These are phyloP conservation scores for Cystobasidiaceae sp. DNA, from an alignment of 1,284 basidiomycete genomes.

Conservation along the genomic window DNA sequence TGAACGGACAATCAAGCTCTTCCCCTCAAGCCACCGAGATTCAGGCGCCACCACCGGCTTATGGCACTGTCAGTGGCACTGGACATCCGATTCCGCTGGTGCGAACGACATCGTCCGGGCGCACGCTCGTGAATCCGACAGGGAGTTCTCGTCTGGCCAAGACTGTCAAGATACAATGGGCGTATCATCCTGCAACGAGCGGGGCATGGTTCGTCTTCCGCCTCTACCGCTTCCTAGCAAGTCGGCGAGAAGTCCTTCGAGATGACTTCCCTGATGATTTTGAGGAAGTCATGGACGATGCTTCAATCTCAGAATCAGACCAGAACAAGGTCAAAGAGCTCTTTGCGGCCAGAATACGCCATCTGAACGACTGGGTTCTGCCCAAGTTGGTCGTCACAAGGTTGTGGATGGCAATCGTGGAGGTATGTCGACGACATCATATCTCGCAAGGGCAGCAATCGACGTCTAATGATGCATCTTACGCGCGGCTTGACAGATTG, in stretches of 20 bases:
- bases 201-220: background rate
- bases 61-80: too few species aligned
- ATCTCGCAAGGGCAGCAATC: too few species aligned
- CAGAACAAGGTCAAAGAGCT: conserved; percentile 22
- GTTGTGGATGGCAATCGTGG: conserved; percentile 13
- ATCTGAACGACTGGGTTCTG: conserved; percentile 24
- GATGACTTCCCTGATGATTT: conserved; percentile 17
- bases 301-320: background rate
- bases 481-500: background rate
- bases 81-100: background rate
- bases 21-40: background rate
- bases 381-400: conserved; percentile 6
- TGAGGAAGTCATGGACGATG: conserved; percentile 3
- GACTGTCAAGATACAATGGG: conserved; percentile 17
- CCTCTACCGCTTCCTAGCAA: conserved; percentile 7
- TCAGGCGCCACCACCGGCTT: background rate
- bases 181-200: conserved; percentile 17
- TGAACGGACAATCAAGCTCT: too few species aligned
- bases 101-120: background rate
- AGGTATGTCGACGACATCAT: background rate
- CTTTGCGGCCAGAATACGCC: conserved; percentile 11
- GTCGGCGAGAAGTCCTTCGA: background rate
- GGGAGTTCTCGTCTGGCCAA: conserved; percentile 6
- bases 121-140: background rate
- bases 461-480: background rate